These are phyloP conservation scores for Phytophthora ramorum DNA, from an alignment of 352 stramenopile genomes.

Conservation along the genomic window DNA sequence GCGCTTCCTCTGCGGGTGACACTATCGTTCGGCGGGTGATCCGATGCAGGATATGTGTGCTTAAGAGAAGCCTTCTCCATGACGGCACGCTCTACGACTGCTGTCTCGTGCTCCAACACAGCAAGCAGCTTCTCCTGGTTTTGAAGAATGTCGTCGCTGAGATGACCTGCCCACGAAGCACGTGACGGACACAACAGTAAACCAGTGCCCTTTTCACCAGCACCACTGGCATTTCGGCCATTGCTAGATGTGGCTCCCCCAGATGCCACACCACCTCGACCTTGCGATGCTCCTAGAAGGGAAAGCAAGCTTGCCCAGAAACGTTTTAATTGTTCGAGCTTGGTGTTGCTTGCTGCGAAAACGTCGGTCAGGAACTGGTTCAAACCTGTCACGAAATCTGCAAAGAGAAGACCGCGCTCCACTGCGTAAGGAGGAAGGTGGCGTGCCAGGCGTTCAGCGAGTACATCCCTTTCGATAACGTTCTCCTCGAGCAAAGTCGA, in stretches of 20 bases:
- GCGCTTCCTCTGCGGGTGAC: slow-evolving; percentile 15
- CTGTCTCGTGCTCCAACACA: slow-evolving; percentile 81
- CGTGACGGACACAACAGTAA: slow-evolving; percentile 27
- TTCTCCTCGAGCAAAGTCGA: slow-evolving; percentile 51
- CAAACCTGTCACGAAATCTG: slow-evolving; percentile 62
- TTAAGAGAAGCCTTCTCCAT: slow-evolving; percentile 84
- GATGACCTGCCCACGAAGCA: slow-evolving; percentile 59
- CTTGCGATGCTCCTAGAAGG: slow-evolving; percentile 32
- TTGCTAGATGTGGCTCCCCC: background rate
- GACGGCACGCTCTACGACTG: slow-evolving; percentile 77
- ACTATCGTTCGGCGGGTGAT: slow-evolving; percentile 19
- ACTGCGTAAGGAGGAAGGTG: slow-evolving; percentile 55
- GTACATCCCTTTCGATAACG: slow-evolving; percentile 36
- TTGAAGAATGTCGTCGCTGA: slow-evolving; percentile 84
- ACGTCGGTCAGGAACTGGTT: slow-evolving; percentile 50
- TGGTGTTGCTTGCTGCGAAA: slow-evolving; percentile 36
- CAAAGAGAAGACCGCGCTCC: slow-evolving; percentile 57
- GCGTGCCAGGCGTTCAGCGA: slow-evolving; percentile 32
- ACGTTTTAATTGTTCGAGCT: slow-evolving; percentile 46
- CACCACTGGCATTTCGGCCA: slow-evolving; percentile 2
- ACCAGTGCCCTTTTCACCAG: slow-evolving; percentile 11
- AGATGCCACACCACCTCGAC: slow-evolving; percentile 3
- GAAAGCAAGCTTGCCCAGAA: slow-evolving; percentile 65
- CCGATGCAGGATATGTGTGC: slow-evolving; percentile 59
- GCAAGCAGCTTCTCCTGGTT: slow-evolving; percentile 84